phyloP scores from a whole-genome alignment of 768 basidiomycete genomes.

The Lanmaoa rubissima region DNA sequence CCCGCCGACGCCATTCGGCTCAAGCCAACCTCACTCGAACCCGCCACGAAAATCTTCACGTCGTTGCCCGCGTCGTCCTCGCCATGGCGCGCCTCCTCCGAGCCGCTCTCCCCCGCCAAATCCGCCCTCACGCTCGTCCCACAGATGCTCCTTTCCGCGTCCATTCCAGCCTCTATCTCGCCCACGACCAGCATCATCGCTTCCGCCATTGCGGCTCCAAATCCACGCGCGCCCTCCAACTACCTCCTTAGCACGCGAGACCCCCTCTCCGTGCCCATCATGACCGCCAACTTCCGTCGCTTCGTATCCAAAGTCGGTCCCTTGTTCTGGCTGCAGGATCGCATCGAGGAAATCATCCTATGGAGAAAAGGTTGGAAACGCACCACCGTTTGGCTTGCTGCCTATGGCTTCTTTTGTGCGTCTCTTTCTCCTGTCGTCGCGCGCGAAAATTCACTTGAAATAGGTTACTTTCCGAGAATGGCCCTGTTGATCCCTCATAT shows the following conservation, averaged over 20 bases:
- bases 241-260: slow-evolving; percentile 56
- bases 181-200: slow-evolving; percentile 8
- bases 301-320: slow-evolving; percentile 71
- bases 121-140: slow-evolving; percentile 39
- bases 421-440: slow-evolving; percentile 6
- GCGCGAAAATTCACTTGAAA: background rate
- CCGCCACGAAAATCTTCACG: slow-evolving; percentile 42
- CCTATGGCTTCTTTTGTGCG: slow-evolving; percentile 80
- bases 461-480: slow-evolving; percentile 77
- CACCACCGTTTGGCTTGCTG: slow-evolving; percentile 72
- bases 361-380: slow-evolving; percentile 52
- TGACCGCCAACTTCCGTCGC: slow-evolving; percentile 36
- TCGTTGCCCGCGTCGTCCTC: slow-evolving; percentile 35
- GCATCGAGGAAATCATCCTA: slow-evolving; percentile 68
- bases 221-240: slow-evolving; percentile 8
- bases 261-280: slow-evolving; percentile 73
- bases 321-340: slow-evolving; percentile 87
- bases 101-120: slow-evolving; percentile 27
- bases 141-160: slow-evolving; percentile 34
- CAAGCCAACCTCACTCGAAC: slow-evolving; percentile 28
- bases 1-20: slow-evolving; percentile 40
- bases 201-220: slow-evolving; percentile 24
- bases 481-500: slow-evolving; percentile 69
- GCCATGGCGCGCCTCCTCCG: background rate
- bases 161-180: slow-evolving; percentile 20